Evolutionary conservation across 306 rosid species (phyloP).

Genomic region (Cicer yamashitae): DNA sequence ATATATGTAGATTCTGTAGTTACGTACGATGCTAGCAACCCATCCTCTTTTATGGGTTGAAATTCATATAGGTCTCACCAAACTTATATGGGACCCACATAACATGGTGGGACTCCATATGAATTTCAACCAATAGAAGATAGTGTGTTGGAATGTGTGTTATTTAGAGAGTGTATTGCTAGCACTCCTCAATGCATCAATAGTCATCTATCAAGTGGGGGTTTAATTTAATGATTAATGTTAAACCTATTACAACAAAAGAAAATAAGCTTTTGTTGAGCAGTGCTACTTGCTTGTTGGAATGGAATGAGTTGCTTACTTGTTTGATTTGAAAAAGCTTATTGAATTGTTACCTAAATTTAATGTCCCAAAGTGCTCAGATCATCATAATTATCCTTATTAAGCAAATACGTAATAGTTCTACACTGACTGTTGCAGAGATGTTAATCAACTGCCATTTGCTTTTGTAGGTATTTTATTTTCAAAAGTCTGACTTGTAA

Average conservation of each 20-base stretch:
- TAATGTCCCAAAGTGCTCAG: constrained; percentile 18
- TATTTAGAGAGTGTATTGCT: no score
- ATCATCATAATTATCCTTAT: constrained; percentile 23
- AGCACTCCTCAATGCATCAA: background rate
- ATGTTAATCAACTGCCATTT: constrained; percentile 38
- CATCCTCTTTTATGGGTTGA: no score
- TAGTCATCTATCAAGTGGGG: constrained; percentile 22
- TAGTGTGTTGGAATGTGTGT: no score
- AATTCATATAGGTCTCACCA: no score
- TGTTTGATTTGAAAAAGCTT: constrained; percentile 31
- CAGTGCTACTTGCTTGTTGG: constrained; percentile 14
- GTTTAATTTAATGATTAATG: background rate
- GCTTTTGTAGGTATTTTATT: constrained; percentile 77
- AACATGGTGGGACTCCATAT: no score
- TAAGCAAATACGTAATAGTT: constrained; percentile 11
- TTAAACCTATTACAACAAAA: constrained; percentile 15
- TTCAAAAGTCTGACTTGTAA: constrained; percentile 98
- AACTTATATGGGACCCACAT: no score
- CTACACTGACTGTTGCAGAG: constrained; percentile 6
- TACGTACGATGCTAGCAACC: no score
- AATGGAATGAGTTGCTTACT: constrained; percentile 12
- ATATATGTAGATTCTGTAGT: background rate
- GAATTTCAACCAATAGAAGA: no score
- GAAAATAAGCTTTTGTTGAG: constrained; percentile 27
- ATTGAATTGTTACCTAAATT: constrained; percentile 29